phyloP scores from a whole-genome alignment of 2,329 filamentous ascomycete species.

The Verticillium albo-atrum region DNA sequence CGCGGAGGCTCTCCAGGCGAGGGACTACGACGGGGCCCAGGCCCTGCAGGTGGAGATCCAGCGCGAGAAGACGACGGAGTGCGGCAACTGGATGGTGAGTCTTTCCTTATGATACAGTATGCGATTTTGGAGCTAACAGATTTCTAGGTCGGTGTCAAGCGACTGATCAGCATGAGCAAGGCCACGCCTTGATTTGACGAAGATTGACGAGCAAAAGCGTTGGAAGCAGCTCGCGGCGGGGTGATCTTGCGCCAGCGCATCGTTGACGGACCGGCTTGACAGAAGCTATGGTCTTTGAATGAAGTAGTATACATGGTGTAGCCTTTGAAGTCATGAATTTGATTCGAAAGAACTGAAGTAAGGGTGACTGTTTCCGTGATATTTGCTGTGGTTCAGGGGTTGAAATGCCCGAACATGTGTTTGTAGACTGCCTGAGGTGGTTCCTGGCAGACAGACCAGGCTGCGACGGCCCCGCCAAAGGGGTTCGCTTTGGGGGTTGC shows the following conservation, averaged over 20 bases:
- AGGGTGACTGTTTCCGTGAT: too few species aligned
- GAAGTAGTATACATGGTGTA: slow-evolving; percentile 2
- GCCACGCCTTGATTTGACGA: slow-evolving; percentile 52
- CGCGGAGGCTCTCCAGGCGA: slow-evolving; percentile 60
- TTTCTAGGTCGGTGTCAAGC: slow-evolving; percentile 66
- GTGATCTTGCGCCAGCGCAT: not conserved
- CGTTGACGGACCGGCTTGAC: not conserved
- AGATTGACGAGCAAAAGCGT: not conserved
- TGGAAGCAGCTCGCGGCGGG: not conserved
- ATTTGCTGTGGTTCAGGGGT: too few species aligned
- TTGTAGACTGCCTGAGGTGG: too few species aligned
- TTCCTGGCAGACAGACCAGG: too few species aligned
- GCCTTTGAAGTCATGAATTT: not conserved
- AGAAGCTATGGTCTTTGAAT: not conserved
- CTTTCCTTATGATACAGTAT: not conserved
- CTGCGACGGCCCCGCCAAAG: not conserved
- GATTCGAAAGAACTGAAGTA: not conserved
- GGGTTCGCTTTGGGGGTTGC: not conserved
- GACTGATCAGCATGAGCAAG: slow-evolving; percentile 75
- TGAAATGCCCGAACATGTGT: too few species aligned
- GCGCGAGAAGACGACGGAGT: slow-evolving; percentile 72
- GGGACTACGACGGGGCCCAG: slow-evolving; percentile 65
- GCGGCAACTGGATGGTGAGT: slow-evolving; percentile 83
- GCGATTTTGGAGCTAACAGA: slow-evolving; percentile 32
- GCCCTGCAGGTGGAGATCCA: slow-evolving; percentile 71